phyloP scores from a whole-genome alignment of 2,329 filamentous ascomycete genomes.

The Calonectria crousiana region DNA sequence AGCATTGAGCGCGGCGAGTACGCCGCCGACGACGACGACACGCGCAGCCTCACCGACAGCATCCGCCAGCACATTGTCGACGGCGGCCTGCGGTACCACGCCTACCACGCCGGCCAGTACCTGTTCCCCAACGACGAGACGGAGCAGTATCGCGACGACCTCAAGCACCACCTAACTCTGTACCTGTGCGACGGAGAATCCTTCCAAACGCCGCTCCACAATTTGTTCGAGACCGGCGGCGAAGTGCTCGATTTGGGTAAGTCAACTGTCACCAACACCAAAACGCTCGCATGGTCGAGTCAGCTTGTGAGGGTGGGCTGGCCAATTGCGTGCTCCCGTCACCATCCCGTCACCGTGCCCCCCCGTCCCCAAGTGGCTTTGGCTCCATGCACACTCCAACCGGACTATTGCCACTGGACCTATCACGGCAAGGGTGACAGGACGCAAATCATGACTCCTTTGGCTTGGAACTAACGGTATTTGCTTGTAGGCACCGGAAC shows the following conservation, averaged over 20 bases:
- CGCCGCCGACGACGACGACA: constrained; percentile 49
- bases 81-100: constrained; percentile 55
- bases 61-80: constrained; percentile 58
- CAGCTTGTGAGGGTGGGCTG: neutral
- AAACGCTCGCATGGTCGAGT: neutral
- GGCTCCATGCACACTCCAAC: neutral
- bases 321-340: constrained; percentile 4
- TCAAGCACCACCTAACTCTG: constrained; percentile 56
- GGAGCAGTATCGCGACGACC: constrained; percentile 56
- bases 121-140: constrained; percentile 58
- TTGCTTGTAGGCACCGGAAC: constrained; percentile 59
- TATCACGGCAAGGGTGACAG: neutral
- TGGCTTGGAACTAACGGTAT: neutral
- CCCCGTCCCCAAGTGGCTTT: neutral
- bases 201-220: constrained; percentile 59
- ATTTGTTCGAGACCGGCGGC: constrained; percentile 52
- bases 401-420: neutral
- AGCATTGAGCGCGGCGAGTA: constrained; percentile 50
- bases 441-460: neutral
- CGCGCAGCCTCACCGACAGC: constrained; percentile 56
- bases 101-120: constrained; percentile 57
- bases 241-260: constrained; percentile 62
- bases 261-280: constrained; percentile 26
- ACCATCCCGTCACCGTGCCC: neutral
- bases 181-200: constrained; percentile 54